Conservation (phyloP, 2,329 filamentous ascomycete genomes). For the Juglanconis oblonga region DNA sequence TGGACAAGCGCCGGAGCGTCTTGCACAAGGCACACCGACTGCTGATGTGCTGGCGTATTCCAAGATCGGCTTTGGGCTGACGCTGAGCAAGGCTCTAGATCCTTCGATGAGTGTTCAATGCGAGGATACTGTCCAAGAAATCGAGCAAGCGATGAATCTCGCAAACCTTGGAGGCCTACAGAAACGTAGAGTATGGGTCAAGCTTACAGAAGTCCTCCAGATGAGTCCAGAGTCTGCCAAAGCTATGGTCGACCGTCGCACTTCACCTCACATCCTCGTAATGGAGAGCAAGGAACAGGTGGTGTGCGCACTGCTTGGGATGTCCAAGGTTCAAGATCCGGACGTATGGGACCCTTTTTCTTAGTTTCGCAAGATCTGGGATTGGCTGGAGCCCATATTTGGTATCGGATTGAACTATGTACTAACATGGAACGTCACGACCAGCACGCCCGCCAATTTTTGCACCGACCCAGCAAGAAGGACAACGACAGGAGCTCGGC, state of each 20-base stretch:
- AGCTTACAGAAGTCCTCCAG: background rate
- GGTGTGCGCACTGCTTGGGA: background rate
- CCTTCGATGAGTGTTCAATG: background rate
- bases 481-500: background rate
- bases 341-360: slow-evolving; percentile 2
- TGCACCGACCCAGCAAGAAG: background rate
- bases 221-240: background rate
- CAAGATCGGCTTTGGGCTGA: background rate
- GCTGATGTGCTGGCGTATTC: background rate
- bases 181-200: background rate
- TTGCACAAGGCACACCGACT: background rate
- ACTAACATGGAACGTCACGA: background rate
- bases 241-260: background rate
- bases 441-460: background rate
- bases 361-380: background rate
- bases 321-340: background rate
- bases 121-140: background rate
- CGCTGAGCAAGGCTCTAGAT: background rate
- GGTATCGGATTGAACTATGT: background rate
- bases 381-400: background rate
- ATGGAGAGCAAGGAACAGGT: background rate
- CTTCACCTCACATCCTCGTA: background rate
- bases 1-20: background rate
- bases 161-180: background rate
- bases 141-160: background rate